Evolutionary conservation across 1,284 basidiomycete genomes (phyloP), one percentile per base, ranked within the genome.

Genomic region (Lentinus polychrous): DNA sequence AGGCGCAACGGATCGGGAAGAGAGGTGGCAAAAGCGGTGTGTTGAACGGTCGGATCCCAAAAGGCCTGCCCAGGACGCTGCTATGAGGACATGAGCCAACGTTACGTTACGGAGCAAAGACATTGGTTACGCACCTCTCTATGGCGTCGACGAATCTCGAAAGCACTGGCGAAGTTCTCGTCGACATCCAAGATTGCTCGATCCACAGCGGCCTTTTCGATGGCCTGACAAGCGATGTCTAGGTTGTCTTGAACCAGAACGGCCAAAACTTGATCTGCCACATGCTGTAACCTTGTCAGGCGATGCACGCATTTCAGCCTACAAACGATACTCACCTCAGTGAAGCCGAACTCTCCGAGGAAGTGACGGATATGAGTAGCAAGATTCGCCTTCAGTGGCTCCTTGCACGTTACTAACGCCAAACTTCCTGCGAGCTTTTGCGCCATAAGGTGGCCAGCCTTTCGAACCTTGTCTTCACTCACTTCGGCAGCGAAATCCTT

Each of bases 201-300:
- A 60, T 99, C 94, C 90, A 97, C 97, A 1, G 96, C 96, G 7
- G 94, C 94, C 64, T 92, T 95, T 69, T 98, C 94, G 55, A 99
- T 94, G 6, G 94, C 91, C 48, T 83, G 80, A 65, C 95, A 98
- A 14, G 95, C 95, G 46, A 94, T 75, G 50, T 99, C 94, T 52
- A 98, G 74, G 61, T 99, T 99, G 61, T 98, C 94, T 56, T 86
- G 81, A 34, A 95, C 92, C 42, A 99, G 78, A 31, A 94, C 73
- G 22, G 83, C 69, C 50, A 98, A 78, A 22, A 85, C 76, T 52
- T 79, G 78, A 42, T 91, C 87, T 5, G 83, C 74, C 60, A 81
- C 69, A 73, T 84, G 73, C 69, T 71, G 39, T 7, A 11, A 34
- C 27, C 10, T 27, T 1, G 14, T 17, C 5, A 49, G 14, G 0